phyloP scores from a whole-genome alignment of 2,329 filamentous ascomycete genomes.

The Fusarium beomiforme region DNA sequence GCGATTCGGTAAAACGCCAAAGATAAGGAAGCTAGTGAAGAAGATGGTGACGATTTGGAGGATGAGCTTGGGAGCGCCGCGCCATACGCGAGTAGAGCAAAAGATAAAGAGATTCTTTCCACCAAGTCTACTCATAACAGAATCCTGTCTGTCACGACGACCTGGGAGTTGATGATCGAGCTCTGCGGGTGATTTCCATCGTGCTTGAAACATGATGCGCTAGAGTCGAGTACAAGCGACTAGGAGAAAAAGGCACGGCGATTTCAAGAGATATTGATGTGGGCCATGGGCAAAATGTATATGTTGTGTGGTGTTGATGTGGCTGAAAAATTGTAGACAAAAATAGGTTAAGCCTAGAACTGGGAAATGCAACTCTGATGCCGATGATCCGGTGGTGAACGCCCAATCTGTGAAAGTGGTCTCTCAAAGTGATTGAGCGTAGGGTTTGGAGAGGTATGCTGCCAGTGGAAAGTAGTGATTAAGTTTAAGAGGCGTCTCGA shows the following conservation, averaged over 20 bases:
- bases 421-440: not conserved
- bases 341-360: not conserved
- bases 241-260: not conserved
- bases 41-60: constrained; percentile 42
- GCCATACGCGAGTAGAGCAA: constrained; percentile 55
- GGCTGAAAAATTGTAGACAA: not conserved
- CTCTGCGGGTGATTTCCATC: constrained; percentile 38
- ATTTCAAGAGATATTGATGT: not conserved
- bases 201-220: constrained; percentile 37
- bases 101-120: constrained; percentile 50
- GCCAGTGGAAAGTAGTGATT: constrained; percentile 23
- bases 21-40: constrained; percentile 43
- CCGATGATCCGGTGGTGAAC: constrained; percentile 10
- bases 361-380: not conserved
- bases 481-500: constrained; percentile 26
- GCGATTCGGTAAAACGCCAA: constrained; percentile 37
- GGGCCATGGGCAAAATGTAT: constrained; percentile 7
- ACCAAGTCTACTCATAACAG: constrained; percentile 32
- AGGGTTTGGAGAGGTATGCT: constrained; percentile 3
- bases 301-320: not conserved
- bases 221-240: not conserved
- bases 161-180: constrained; percentile 34
- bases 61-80: constrained; percentile 47
- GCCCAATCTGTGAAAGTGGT: not conserved
- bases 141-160: constrained; percentile 29